These are phyloP conservation scores for Rhynchosporium agropyri DNA, from an alignment of 2,329 filamentous ascomycete species.

Conservation along the genomic window DNA sequence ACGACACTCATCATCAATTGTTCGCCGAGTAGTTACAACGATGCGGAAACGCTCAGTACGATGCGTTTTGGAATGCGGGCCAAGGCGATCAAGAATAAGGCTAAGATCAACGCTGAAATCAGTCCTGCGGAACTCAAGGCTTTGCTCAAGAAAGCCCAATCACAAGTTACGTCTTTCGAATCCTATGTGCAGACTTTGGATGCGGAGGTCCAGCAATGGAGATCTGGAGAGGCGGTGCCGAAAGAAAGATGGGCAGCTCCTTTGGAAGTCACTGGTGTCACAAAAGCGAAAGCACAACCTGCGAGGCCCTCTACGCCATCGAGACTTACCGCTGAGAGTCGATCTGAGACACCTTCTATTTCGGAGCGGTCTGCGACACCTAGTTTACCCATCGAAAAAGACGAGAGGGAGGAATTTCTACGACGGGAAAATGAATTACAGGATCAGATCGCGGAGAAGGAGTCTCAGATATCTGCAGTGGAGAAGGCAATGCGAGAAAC, in stretches of 20 bases:
- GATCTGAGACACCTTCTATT: conserved; percentile 63
- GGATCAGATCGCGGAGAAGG: conserved; percentile 92
- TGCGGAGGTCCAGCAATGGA: conserved; percentile 83
- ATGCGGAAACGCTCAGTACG: conserved; percentile 89
- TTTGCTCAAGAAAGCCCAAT: conserved; percentile 88
- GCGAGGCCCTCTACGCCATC: conserved; percentile 62
- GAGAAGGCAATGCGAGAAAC: conserved; percentile 82
- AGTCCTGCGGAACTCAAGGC: conserved; percentile 94
- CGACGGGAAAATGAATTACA: conserved; percentile 95
- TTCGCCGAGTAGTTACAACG: conserved; percentile 98
- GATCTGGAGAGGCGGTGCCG: conserved; percentile 83
- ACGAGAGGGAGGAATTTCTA: conserved; percentile 95
- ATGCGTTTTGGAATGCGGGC: conserved; percentile 93
- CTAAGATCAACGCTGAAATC: conserved; percentile 98
- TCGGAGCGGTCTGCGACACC: conserved; percentile 87
- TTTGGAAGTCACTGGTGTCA: conserved; percentile 56
- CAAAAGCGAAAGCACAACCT: conserved; percentile 51
- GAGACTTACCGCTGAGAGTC: conserved; percentile 57
- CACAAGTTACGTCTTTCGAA: conserved; percentile 86
- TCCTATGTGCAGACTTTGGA: conserved; percentile 83
- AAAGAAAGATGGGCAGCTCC: conserved; percentile 84
- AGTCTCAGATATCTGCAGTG: conserved; percentile 74
- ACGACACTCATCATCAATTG: conserved; percentile 99
- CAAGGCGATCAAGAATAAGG: conserved; percentile 99
- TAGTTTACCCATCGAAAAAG: conserved; percentile 86